Percentiles rank a stretch among this genome's conserved stretches.
Evolutionary conservation across 2,329 filamentous ascomycete species (phyloP).

Genomic region (Aspergillus japonicus): DNA sequence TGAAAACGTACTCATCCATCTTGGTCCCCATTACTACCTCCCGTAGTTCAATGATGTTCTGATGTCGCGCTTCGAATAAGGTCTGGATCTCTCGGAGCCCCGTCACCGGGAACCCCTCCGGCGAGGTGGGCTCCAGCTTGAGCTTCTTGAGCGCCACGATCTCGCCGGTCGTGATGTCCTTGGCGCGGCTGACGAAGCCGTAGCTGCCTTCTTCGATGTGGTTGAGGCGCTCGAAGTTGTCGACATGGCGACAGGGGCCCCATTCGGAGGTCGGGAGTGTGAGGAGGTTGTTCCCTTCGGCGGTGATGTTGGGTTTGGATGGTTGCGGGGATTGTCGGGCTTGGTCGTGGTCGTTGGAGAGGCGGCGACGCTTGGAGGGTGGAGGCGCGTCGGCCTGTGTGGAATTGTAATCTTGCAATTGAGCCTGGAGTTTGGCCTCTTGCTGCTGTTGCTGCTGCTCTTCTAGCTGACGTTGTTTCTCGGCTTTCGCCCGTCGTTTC

Average conservation of each 20-base stretch:
- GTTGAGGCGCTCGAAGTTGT: conserved; percentile 89
- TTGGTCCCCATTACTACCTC: conserved; percentile 79
- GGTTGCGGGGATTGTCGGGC: conserved; percentile 19
- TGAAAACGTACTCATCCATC: conserved; percentile 53
- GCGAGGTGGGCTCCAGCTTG: conserved; percentile 71
- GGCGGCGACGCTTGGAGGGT: conserved; percentile 59
- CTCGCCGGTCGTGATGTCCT: conserved; percentile 68
- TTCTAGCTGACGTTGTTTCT: conserved; percentile 71
- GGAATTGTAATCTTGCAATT: conserved; percentile 21
- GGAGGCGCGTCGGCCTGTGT: conserved; percentile 39
- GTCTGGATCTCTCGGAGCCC: conserved; percentile 93
- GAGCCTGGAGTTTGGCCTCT: conserved; percentile 24
- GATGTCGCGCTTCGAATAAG: conserved; percentile 73
- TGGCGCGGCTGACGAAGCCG: conserved; percentile 86
- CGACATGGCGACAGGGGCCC: conserved; percentile 71
- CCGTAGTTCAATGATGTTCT: conserved; percentile 75
- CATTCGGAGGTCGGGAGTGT: conserved; percentile 69
- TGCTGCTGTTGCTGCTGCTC: conserved; percentile 38
- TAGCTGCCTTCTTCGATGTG: conserved; percentile 98
- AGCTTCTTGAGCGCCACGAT: conserved; percentile 91
- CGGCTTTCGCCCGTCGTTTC: conserved; percentile 78
- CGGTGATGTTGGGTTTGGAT: conserved; percentile 35
- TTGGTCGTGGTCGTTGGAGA: conserved; percentile 52
- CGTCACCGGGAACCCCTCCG: conserved; percentile 87
- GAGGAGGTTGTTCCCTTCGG: conserved; percentile 58